These are phyloP conservation scores for Saccharomycopsis synnaedendra DNA, from an alignment of 805 yeast genomes.

Conservation along the genomic window DNA sequence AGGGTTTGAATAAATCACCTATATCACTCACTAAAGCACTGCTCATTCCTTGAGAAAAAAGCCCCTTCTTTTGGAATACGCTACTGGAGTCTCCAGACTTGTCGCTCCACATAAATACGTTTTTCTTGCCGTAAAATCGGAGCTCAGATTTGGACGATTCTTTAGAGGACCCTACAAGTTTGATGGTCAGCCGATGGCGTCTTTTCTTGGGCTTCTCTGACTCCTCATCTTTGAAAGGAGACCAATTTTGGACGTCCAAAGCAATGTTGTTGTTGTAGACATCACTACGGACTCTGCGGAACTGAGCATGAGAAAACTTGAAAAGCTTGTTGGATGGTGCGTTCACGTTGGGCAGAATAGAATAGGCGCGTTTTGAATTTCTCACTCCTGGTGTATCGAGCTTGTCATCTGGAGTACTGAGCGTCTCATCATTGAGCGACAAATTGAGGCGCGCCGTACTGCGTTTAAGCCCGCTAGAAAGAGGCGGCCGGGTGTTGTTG, in stretches of 20 bases:
- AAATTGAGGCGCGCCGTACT: conserved; percentile 14
- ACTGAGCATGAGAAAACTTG: conserved; percentile 10
- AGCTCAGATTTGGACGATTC: background rate
- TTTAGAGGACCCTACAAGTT: conserved; percentile 6
- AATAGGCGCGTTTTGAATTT: conserved; percentile 6
- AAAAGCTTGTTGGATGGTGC: conserved; percentile 5
- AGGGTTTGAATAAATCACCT: no score
- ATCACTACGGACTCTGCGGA: conserved; percentile 8
- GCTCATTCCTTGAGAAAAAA: no score
- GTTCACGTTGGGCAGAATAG: conserved; percentile 6
- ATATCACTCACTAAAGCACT: no score
- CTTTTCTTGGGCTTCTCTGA: background rate
- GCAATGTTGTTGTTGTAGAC: conserved; percentile 4
- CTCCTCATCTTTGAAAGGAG: conserved; percentile 14
- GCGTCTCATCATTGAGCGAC: conserved; percentile 5
- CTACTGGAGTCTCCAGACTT: no score
- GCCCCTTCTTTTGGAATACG: no score
- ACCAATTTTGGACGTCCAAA: conserved; percentile 13
- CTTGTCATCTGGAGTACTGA: background rate
- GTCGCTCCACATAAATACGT: no score
- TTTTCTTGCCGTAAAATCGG: no score
- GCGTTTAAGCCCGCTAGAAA: conserved; percentile 6
- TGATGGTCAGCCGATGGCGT: conserved; percentile 4
- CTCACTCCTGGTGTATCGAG: conserved; percentile 3
- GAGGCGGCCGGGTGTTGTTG: background rate